Evolutionary conservation across 2,329 filamentous ascomycete species (phyloP).

Genomic region (Fusarium succisae): DNA sequence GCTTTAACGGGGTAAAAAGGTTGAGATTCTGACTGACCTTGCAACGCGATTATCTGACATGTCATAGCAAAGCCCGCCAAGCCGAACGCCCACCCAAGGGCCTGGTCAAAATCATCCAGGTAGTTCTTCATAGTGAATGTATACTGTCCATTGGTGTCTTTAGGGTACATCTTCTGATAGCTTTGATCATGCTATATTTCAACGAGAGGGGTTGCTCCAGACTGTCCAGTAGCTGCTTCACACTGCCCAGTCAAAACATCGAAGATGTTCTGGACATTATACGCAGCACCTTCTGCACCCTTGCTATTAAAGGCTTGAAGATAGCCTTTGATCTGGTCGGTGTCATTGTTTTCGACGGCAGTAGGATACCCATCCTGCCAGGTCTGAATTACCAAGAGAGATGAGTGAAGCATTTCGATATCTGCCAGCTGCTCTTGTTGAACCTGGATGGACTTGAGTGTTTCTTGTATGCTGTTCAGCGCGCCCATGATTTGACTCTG

Average conservation of each 20-base stretch:
- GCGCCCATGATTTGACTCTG: background rate
- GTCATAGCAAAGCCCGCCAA: background rate
- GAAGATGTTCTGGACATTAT: background rate
- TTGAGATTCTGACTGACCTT: background rate
- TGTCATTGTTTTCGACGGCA: background rate
- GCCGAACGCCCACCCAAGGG: background rate
- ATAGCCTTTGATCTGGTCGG: rapidly evolving
- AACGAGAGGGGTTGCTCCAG: background rate
- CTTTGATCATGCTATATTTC: background rate
- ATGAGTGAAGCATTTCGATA: background rate
- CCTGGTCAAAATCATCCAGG: background rate
- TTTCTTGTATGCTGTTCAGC: background rate
- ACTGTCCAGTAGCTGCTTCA: rapidly evolving
- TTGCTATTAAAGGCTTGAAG: background rate
- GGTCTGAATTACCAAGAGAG: background rate
- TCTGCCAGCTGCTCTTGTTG: rapidly evolving
- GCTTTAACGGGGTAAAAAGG: rapidly evolving
- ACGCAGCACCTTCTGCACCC: rapidly evolving
- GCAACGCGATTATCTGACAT: background rate
- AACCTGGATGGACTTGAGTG: background rate
- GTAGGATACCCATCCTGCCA: background rate
- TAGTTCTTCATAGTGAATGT: rapidly evolving
- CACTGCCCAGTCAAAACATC: rapidly evolving
- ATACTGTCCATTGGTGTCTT: rapidly evolving
- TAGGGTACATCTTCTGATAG: background rate